These are phyloP conservation scores for Carex sylvatica DNA, from an alignment of 202 grass and related monocot genomes.

Conservation along the genomic window DNA sequence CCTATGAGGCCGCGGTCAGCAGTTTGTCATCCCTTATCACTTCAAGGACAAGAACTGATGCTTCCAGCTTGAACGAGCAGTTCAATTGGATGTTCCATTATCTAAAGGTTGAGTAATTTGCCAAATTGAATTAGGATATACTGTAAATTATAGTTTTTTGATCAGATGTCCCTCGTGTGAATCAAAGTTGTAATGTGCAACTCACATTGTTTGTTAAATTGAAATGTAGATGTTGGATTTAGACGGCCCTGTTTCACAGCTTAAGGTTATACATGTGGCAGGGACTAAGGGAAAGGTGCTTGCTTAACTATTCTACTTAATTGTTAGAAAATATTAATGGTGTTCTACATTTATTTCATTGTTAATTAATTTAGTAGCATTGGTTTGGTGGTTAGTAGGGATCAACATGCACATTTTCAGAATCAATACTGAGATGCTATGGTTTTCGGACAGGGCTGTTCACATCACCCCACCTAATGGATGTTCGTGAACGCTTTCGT, in stretches of 20 bases:
- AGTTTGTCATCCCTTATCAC: conserved; percentile 73
- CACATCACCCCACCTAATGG: conserved; percentile 96
- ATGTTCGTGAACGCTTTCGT: conserved; percentile 82
- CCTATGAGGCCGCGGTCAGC: conserved; percentile 56
- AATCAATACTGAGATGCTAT: conserved; percentile 71
- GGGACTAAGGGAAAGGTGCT: conserved; percentile 96
- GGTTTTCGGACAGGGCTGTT: conserved; percentile 83
- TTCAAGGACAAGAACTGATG: conserved; percentile 59
- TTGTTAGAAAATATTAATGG: not conserved
- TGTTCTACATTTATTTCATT: not conserved
- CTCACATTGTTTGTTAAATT: conserved; percentile 1
- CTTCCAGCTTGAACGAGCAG: conserved; percentile 55
- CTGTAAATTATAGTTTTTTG: not conserved
- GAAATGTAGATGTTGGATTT: conserved; percentile 70
- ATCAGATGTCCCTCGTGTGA: not conserved
- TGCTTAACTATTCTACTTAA: not conserved
- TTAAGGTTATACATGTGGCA: conserved; percentile 87
- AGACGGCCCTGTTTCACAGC: conserved; percentile 61
- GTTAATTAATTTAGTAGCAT: not conserved
- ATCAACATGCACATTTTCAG: conserved; percentile 84
- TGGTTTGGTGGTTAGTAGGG: conserved; percentile 36
- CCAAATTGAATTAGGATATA: not conserved
- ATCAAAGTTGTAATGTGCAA: conserved; percentile 14
- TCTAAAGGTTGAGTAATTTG: conserved; percentile 45
- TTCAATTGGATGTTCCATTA: conserved; percentile 67